A percentile compares a stretch with the other conserved stretches of the same genome.
Conservation (phyloP, 1,284 basidiomycete species). For the Fomitiporia mediterranea region DNA sequence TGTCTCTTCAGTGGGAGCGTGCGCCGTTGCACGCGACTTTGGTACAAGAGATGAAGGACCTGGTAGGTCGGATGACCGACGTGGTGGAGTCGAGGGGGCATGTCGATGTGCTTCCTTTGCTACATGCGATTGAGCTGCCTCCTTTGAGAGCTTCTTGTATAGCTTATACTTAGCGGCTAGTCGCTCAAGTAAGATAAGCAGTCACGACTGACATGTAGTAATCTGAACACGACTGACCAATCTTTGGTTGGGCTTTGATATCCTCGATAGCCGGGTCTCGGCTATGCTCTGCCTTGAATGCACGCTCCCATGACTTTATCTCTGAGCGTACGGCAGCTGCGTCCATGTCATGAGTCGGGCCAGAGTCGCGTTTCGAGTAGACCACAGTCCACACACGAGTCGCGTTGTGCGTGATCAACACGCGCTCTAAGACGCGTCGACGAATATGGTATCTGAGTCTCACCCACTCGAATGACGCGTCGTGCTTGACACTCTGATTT, state of each 20-base stretch:
- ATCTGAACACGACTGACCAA: constrained; percentile 50
- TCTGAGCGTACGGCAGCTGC: constrained; percentile 58
- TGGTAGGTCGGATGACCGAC: constrained; percentile 30
- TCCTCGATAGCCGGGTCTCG: constrained; percentile 72
- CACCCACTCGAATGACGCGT: constrained; percentile 17
- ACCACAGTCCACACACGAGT: no score
- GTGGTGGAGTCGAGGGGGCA: constrained; percentile 33
- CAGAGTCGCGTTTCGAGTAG: no score
- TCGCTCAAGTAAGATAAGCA: constrained; percentile 25
- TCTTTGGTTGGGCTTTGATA: constrained; percentile 62
- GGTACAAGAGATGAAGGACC: constrained; percentile 37
- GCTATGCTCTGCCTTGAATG: constrained; percentile 57
- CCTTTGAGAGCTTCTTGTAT: constrained; percentile 74
- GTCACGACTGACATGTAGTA: constrained; percentile 17
- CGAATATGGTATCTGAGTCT: neutral
- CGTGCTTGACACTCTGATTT: constrained; percentile 27
- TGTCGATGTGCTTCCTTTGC: neutral
- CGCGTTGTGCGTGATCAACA: constrained; percentile 1
- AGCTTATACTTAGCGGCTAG: constrained; percentile 77
- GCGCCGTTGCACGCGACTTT: constrained; percentile 42
- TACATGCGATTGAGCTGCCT: constrained; percentile 23
- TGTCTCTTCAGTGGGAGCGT: constrained; percentile 44
- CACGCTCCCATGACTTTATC: constrained; percentile 81
- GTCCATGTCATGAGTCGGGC: constrained; percentile 33
- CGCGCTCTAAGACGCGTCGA: constrained; percentile 1